A percentile compares a stretch with the other conserved stretches of the same genome.
Evolutionary conservation across 2,329 filamentous ascomycete species (phyloP).

Genomic region (Botryosphaeria dothidea): DNA sequence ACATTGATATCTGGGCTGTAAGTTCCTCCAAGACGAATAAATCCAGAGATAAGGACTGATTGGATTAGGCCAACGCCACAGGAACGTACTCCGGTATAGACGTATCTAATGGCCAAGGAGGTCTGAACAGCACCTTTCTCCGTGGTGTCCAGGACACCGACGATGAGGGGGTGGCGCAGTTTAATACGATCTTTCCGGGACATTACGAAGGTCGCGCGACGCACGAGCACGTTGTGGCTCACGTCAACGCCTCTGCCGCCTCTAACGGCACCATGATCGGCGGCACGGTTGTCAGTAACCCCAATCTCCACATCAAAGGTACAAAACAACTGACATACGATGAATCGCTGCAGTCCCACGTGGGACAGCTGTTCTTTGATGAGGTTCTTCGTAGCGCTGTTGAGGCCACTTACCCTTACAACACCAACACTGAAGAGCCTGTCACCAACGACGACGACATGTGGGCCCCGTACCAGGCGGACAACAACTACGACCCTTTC

Average conservation of each 20-base stretch:
- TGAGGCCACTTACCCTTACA: slow-evolving; percentile 48
- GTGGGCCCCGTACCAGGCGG: slow-evolving; percentile 30
- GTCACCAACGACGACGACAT: slow-evolving; percentile 48
- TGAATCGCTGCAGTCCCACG: too few species aligned
- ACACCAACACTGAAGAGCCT: slow-evolving; percentile 43
- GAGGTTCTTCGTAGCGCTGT: slow-evolving; percentile 57
- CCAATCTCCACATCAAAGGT: too few species aligned
- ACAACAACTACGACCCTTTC: slow-evolving; percentile 48
- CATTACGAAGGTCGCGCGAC: slow-evolving; percentile 35
- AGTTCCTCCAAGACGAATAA: neutral
- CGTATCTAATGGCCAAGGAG: slow-evolving; percentile 44
- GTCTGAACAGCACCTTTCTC: slow-evolving; percentile 42
- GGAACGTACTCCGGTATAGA: slow-evolving; percentile 48
- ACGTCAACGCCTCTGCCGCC: slow-evolving; percentile 41
- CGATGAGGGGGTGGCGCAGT: slow-evolving; percentile 50
- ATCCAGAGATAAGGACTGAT: neutral
- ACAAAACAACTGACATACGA: too few species aligned
- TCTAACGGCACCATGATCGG: slow-evolving; percentile 55
- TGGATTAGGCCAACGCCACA: slow-evolving; percentile 36
- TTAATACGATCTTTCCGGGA: slow-evolving; percentile 51
- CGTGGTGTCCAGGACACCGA: slow-evolving; percentile 52
- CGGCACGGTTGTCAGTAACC: slow-evolving; percentile 46
- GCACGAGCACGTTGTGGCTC: slow-evolving; percentile 41
- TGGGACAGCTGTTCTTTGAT: slow-evolving; percentile 67
- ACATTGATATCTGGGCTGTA: slow-evolving; percentile 53